Percentiles rank a stretch among this genome's conserved stretches.
These are phyloP conservation scores for Fraxinus greggii DNA, from an alignment of 305 asterid species.

Conservation along the genomic window DNA sequence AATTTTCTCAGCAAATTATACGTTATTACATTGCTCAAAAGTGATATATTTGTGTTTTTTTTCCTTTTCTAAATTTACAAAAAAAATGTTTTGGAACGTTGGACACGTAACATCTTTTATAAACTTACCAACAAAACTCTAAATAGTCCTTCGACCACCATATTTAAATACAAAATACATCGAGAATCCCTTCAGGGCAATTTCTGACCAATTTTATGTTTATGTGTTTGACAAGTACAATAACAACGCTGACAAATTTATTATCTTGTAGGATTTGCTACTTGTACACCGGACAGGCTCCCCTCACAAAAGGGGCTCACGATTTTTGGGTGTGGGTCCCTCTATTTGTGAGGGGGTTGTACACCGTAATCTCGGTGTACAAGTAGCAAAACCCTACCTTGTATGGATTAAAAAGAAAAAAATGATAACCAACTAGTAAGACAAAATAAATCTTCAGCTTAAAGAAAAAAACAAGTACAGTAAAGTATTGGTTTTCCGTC, in stretches of 20 bases:
- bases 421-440: not conserved
- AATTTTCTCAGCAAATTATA: not conserved
- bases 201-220: not conserved
- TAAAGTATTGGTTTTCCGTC: constrained; percentile 46
- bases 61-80: not conserved
- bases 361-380: too few relatives aligned
- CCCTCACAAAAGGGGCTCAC: too few relatives aligned
- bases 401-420: not conserved
- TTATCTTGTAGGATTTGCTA: not conserved
- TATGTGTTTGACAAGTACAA: not conserved
- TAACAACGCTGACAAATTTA: constrained; percentile 5
- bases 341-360: too few relatives aligned
- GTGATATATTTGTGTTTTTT: not conserved
- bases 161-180: too few relatives aligned
- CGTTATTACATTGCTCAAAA: not conserved
- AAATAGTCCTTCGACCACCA: too few relatives aligned
- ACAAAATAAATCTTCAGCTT: constrained; percentile 50
- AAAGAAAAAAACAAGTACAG: constrained; percentile 49
- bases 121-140: not conserved
- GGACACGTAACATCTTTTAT: not conserved
- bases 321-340: too few relatives aligned
- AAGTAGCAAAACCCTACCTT: too few relatives aligned
- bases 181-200: not conserved
- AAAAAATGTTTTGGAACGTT: not conserved
- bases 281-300: too few relatives aligned